phyloP scores from a whole-genome alignment of 805 yeast genomes.

The Candida boleticola region DNA sequence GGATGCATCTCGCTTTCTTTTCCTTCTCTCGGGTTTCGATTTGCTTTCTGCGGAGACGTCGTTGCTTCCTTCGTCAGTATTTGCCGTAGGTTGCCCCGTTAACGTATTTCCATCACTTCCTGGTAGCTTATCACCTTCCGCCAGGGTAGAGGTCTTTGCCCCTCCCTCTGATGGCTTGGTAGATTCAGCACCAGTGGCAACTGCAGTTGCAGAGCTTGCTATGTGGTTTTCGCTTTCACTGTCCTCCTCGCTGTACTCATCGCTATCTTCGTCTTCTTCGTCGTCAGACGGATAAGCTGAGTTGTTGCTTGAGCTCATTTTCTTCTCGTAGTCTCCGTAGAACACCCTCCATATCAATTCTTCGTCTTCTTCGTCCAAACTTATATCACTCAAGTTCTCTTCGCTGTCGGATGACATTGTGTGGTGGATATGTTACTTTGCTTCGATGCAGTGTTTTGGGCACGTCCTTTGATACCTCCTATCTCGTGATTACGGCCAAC shows the following conservation, averaged over 20 bases:
- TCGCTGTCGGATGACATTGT: conserved; percentile 5
- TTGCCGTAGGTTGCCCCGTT: no score
- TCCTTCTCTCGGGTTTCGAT: no score
- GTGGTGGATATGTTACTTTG: neutral
- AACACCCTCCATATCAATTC: conserved; percentile 44
- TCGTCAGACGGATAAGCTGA: conserved; percentile 2
- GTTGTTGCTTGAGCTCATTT: conserved; percentile 1
- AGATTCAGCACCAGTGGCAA: no score
- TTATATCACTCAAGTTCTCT: conserved; percentile 30
- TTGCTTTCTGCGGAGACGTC: no score
- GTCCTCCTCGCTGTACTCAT: neutral
- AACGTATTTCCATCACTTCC: conserved; percentile 6
- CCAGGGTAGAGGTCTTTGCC: no score
- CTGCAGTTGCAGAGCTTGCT: conserved; percentile 1
- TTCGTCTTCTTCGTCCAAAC: conserved; percentile 45
- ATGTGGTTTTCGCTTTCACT: conserved; percentile 3
- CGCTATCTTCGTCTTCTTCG: conserved; percentile 4
- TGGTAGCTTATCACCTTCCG: no score
- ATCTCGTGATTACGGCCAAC: no score
- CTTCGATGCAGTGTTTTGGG: neutral
- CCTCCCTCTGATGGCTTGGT: no score
- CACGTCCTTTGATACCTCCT: no score
- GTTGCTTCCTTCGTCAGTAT: no score
- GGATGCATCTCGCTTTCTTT: conserved; percentile 5
- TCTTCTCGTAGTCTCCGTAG: conserved; percentile 24